A percentile compares a stretch with the other conserved stretches of the same genome.
These are phyloP conservation scores for Lactifluus subvellereus DNA, from an alignment of 768 basidiomycete genomes.

Conservation along the genomic window DNA sequence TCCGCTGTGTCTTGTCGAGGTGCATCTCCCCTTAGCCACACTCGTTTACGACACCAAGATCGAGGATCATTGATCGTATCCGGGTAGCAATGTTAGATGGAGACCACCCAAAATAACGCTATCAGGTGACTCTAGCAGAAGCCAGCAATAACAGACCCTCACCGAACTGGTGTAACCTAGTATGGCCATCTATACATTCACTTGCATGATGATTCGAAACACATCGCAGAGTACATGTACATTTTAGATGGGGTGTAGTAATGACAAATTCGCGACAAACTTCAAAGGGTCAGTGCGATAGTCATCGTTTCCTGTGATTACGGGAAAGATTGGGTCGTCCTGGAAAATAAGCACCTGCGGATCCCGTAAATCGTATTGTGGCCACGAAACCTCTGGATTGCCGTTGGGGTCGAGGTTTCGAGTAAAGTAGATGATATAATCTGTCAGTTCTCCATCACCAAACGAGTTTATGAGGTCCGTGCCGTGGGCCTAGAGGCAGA, in stretches of 20 bases:
- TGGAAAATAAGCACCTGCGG: slow-evolving; percentile 9
- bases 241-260: slow-evolving; percentile 15
- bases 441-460: not conserved
- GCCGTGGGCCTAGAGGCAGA: slow-evolving; percentile 1
- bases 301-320: slow-evolving; percentile 1
- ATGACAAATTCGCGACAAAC: slow-evolving; percentile 11
- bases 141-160: too few species aligned
- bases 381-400: not conserved
- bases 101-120: too few species aligned
- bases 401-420: slow-evolving; percentile 12
- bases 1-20: too few species aligned
- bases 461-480: slow-evolving; percentile 14
- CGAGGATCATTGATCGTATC: too few species aligned
- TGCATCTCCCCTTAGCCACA: too few species aligned
- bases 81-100: too few species aligned
- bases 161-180: too few species aligned
- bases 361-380: slow-evolving; percentile 1
- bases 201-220: not conserved
- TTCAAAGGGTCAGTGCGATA: slow-evolving; percentile 10
- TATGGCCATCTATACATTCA: not conserved
- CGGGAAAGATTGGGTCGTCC: slow-evolving; percentile 1
- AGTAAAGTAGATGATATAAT: slow-evolving; percentile 14
- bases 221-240: not conserved
- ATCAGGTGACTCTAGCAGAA: too few species aligned
- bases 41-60: too few species aligned